Evolutionary conservation across 192 early-diverging fungal genomes (phyloP).

Genomic region (Dissophora globulifera): DNA sequence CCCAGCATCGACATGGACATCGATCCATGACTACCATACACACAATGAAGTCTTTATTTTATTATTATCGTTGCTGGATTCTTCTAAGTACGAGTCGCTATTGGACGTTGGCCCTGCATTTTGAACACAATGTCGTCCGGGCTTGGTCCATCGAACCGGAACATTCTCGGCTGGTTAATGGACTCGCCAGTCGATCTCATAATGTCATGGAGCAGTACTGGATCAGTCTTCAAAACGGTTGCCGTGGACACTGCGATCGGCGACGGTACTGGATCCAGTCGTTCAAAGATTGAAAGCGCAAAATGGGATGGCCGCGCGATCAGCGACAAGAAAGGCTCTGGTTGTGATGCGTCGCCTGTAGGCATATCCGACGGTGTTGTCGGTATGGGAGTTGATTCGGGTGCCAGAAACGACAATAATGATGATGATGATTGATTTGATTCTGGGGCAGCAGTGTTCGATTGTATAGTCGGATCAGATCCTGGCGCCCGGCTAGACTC

Average conservation of each 20-base stretch:
- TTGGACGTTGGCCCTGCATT: slow-evolving; percentile 63
- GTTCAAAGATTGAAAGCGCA: slow-evolving; percentile 41
- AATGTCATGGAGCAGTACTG: neutral
- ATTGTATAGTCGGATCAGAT: no score
- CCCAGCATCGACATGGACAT: neutral
- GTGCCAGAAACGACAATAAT: neutral
- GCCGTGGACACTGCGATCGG: slow-evolving; percentile 4
- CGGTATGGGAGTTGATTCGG: neutral
- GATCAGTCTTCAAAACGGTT: neutral
- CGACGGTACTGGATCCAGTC: slow-evolving; percentile 15
- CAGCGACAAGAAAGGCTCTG: slow-evolving; percentile 14
- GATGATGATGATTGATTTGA: neutral
- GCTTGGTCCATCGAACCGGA: slow-evolving; percentile 82
- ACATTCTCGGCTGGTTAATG: slow-evolving; percentile 27
- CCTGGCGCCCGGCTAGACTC: no score
- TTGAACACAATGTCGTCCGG: slow-evolving; percentile 82
- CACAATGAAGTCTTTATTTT: neutral
- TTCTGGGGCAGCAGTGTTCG: neutral
- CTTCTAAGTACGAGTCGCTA: neutral
- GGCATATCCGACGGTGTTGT: no score
- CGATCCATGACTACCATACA: neutral
- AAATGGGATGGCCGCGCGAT: slow-evolving; percentile 37
- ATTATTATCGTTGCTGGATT: slow-evolving; percentile 5
- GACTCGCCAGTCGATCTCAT: neutral
- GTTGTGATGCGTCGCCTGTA: neutral